A percentile compares a stretch with the other conserved stretches of the same genome.
These are phyloP conservation scores for Casuarina glauca DNA, from an alignment of 306 rosid genomes.

Conservation along the genomic window DNA sequence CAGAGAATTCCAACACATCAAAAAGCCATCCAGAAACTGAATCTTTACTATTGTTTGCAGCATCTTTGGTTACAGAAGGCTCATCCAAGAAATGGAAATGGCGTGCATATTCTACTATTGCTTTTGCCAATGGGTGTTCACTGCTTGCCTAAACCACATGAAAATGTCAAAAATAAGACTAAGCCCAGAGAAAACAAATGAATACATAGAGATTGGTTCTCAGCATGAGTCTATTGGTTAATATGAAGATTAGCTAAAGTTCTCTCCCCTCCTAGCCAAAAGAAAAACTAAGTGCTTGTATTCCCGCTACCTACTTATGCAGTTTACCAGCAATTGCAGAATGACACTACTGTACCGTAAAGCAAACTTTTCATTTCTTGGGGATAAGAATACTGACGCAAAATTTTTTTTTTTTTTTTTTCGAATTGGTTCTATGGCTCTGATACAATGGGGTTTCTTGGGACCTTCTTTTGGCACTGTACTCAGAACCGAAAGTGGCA, in stretches of 20 bases:
- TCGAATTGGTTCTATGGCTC: not conserved
- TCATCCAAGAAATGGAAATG: constrained; percentile 91
- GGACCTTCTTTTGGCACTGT: constrained; percentile 9
- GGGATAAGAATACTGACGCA: not conserved
- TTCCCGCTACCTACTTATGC: not conserved
- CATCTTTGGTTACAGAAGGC: constrained; percentile 49
- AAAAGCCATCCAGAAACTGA: constrained; percentile 73
- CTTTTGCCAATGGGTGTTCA: constrained; percentile 95
- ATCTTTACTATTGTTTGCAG: constrained; percentile 39
- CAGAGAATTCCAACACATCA: constrained; percentile 72
- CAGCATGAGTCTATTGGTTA: not conserved
- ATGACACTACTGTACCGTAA: constrained; percentile 19
- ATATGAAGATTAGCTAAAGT: not conserved
- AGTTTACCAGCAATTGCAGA: not conserved
- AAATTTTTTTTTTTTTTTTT: not conserved
- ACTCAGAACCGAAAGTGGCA: constrained; percentile 12
- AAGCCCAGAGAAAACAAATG: not conserved
- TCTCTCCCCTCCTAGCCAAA: not conserved
- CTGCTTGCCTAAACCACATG: constrained; percentile 75
- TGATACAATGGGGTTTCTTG: not conserved
- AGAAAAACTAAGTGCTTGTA: constrained; percentile 9
- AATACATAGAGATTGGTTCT: not conserved
- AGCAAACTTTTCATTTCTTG: not conserved
- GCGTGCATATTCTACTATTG: constrained; percentile 83
- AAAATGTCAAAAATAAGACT: constrained; percentile 17